Base-by-base conservation (phyloP, 1,284 basidiomycete species). In the Boletus austroedulis region DNA sequence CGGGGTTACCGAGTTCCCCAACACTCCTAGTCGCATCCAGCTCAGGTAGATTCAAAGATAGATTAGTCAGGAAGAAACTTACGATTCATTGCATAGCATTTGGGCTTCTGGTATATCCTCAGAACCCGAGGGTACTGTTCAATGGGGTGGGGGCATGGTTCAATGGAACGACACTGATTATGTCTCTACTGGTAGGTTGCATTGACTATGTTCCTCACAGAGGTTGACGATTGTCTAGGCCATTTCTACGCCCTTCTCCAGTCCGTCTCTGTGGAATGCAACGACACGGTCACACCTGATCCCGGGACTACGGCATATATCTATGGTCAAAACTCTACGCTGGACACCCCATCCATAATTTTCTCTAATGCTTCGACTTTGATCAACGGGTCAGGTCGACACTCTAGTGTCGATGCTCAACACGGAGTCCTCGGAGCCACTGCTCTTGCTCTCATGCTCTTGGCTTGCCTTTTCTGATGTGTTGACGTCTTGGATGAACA, bases 131-230 rank as follows among this genome's bases (percentile, higher is more conserved):
- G 92, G 92, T 36, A 92, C 89, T 6, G 73, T 93, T 34, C 67
- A 83, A 57, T 94, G 92, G 92, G 80, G 84, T 21, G 89, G 88
- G 59, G 89, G 77, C 38, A 79, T 88, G 80, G 90, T 92, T 74
- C 76, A 92, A 76, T 93, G 87, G 86, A 66, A 76, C 24, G 82
- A 92, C 70, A 80, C 86, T 29, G 91, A 93, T 73, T 92, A 92
- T 73, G 59, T 74, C 45, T 68, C 85, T 23, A 82, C 84, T 12
- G 85, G 82, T 77, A 64, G 21, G 63, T 62, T n/a, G 15, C 5
- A 24, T 8, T 0, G 0, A 29, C 9, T 44, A 15, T 12, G 1
- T 28, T 38, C 10, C 32, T 29, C 10, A n/a, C 29, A n/a, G 38
- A 48, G 19, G 17, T 50, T 62, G 10, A 69, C 8, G 9, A 38